A percentile compares a stretch with the other conserved stretches of the same genome.
Conservation (phyloP, 2,329 filamentous ascomycete species). For the Verticillium nonalfalfae region DNA sequence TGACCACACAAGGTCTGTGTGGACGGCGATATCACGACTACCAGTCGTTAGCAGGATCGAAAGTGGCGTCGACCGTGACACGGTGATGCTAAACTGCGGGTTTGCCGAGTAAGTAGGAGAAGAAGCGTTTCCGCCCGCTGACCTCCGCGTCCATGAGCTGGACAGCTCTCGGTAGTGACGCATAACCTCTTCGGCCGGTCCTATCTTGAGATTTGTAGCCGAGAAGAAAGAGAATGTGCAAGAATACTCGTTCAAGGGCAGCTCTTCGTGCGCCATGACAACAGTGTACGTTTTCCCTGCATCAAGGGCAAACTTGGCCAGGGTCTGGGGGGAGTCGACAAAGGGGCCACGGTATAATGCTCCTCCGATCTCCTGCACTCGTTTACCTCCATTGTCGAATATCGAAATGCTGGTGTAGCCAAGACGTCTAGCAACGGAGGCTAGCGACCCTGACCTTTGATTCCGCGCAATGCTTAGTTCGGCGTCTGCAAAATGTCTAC, state of each 20-base stretch:
- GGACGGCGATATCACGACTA: constrained; percentile 63
- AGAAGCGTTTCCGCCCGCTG: constrained; percentile 78
- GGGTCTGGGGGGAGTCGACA: constrained; percentile 87
- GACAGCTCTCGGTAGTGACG: constrained; percentile 49
- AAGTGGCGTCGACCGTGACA: constrained; percentile 53
- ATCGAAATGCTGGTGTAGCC: constrained; percentile 87
- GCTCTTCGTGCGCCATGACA: constrained; percentile 71
- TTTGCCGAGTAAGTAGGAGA: constrained; percentile 75
- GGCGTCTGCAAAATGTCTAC: constrained; percentile 73
- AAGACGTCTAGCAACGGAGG: constrained; percentile 44
- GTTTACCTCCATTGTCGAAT: constrained; percentile 64
- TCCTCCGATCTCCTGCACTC: constrained; percentile 68
- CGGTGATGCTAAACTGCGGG: constrained; percentile 70
- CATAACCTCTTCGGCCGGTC: constrained; percentile 55
- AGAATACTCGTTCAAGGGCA: constrained; percentile 67
- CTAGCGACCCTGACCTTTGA: constrained; percentile 26
- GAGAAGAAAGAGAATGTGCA: constrained; percentile 87
- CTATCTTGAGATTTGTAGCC: constrained; percentile 51
- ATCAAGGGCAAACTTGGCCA: constrained; percentile 57
- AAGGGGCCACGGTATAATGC: constrained; percentile 73
- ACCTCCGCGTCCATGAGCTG: constrained; percentile 70
- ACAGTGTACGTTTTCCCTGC: constrained; percentile 44
- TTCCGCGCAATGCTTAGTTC: constrained; percentile 51
- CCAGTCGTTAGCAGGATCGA: constrained; percentile 68
- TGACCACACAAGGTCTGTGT: constrained; percentile 79